Base-by-base conservation (phyloP, 1,284 basidiomycete species). In the Agroathelia rolfsii region DNA sequence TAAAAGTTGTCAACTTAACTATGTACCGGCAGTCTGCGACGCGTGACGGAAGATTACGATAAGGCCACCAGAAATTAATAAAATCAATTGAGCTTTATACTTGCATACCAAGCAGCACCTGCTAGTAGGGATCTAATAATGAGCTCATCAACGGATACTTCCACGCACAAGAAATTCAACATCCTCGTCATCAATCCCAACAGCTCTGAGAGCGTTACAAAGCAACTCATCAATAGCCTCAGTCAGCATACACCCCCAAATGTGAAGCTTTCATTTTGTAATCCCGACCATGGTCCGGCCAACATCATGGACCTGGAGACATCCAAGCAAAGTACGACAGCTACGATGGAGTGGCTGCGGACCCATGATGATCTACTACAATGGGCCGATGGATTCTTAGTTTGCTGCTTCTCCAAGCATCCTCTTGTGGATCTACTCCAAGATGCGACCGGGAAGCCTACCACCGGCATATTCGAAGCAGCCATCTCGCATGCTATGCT, bases 351-450 rank as follows among this genome's bases (percentile, higher is more conserved):
- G n/a, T n/a, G n/a, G n/a, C n/a, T n/a, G n/a, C n/a, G n/a, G n/a
- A n/a, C n/a, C n/a, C n/a, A n/a, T n/a, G n/a, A n/a, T n/a, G 37
- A 41, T 1, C 36, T 51, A 6, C 34, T 56, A 3, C 49, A 55
- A 12, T 24, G 44, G 26, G 42, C 51, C 32, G 57, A 58, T 37
- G 58, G 55, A 0, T 58, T 58, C 33, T 40, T 61, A n/a, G 51
- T 59, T 14, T 56, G 56, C 41, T 61, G 57, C 39, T 61, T 60
- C 41, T 59, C 56, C 11, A 53, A 60, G 37, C 58, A 59, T 40
- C 53, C 57, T 1, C 44, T 59, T 13, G 46, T 52, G 5, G 48
- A 51, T 28, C 48, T 55, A 41, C 47, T 60, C 16, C 53, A 52
- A 21, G 53, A 55, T 37, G 36, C 38, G n/a, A 51, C 52, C 9